Evolutionary conservation across 306 rosid species (phyloP), one percentile per base, ranked within the genome.

Genomic region (Abrus pulchellus): DNA sequence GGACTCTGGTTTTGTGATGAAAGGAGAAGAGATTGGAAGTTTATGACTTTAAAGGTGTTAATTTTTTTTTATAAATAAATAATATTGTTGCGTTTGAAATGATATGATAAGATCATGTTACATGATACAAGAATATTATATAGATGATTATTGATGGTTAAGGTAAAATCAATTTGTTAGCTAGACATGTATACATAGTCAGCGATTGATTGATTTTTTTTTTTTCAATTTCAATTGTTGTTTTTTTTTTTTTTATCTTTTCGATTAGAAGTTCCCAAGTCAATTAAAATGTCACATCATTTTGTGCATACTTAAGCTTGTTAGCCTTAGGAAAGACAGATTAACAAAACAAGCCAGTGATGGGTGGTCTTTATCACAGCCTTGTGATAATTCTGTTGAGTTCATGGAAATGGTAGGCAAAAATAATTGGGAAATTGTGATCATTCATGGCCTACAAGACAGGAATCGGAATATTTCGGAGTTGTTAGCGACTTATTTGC

Each of bases 71-170:
- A 38, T 64, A 55, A 63, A 63, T 29, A 38, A 52, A 70, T 13
- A 55, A 33, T 29, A 53, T n/a, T 50, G 57, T 44, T 72, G 27
- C 12, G 65, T 57, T 77, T 41, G 41, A 20, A 70, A 85, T 56
- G 71, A 73, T 73, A 44, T 82, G 75, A 68, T 78, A 60, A 73
- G 79, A 82, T 78, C 60, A 27, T 34, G 56, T 67, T 77, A 49
- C 44, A 32, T 80, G 7, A 56, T 7, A 9, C n/a, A 32, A 1
- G 68, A 47, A 34, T 64, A 52, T 53, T 76, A 47, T 56, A 74
- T 44, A 1, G 6, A 14, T 55, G 48, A 52, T 27, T 13, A 43
- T 61, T 33, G 41, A 33, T 50, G 43, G 78, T 40, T 34, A 12
- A 38, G 74, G 54, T 10, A 40, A 66, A 66, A 20, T 43, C 56